Evolutionary conservation across 495 filamentous ascomycete species (phyloP).

Genomic region (Annulohypoxylon moriforme): DNA sequence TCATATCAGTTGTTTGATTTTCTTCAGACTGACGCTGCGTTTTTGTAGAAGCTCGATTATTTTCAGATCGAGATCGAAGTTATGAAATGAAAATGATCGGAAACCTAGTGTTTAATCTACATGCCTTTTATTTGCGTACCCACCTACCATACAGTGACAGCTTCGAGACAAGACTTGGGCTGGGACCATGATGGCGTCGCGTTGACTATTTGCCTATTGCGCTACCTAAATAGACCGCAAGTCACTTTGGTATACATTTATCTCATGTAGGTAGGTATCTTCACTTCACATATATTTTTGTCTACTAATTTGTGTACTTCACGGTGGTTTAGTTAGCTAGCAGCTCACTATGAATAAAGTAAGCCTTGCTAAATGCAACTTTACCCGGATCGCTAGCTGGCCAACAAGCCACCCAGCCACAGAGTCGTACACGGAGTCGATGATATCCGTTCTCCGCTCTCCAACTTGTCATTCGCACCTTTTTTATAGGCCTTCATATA

Average conservation of each 20-base stretch:
- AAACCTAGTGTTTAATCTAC: conserved; percentile 5
- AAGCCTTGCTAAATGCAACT: background rate
- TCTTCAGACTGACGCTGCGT: background rate
- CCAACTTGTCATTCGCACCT: no score
- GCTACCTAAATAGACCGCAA: background rate
- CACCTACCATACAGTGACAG: no score
- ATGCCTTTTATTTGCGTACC: background rate
- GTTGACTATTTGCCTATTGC: background rate
- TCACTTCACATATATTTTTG: background rate
- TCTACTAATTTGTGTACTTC: background rate
- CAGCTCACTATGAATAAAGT: background rate
- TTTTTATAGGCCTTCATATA: background rate
- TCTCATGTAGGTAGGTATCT: no score
- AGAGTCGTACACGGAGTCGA: background rate
- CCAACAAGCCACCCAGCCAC: no score
- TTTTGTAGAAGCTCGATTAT: background rate
- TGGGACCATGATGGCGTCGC: background rate
- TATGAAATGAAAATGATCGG: conserved; percentile 1
- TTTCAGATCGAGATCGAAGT: background rate
- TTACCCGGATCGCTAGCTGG: background rate
- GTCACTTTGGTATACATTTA: background rate
- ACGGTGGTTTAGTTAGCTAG: background rate
- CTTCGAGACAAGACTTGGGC: background rate
- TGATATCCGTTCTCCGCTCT: background rate
- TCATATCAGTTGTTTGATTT: background rate